These are phyloP conservation scores for Colletotrichum salicis DNA, from an alignment of 2,329 filamentous ascomycete species.

Conservation along the genomic window DNA sequence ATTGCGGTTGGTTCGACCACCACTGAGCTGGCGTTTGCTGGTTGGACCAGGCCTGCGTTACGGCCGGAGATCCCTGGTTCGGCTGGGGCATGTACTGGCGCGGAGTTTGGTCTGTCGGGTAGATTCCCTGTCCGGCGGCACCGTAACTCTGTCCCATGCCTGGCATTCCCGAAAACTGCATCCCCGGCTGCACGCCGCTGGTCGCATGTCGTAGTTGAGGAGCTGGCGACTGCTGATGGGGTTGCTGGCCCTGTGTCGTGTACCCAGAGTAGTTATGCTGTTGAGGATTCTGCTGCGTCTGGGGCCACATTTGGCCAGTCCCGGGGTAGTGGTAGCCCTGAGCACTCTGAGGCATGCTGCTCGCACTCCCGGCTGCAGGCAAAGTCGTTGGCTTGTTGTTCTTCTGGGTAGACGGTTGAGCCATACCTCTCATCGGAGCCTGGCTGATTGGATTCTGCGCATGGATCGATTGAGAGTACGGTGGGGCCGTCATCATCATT, in stretches of 20 bases:
- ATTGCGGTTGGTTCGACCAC: constrained; percentile 62
- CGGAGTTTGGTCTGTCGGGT: constrained; percentile 70
- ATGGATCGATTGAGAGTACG: constrained; percentile 78
- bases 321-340: constrained; percentile 72
- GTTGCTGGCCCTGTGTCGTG: constrained; percentile 63
- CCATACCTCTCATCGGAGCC: constrained; percentile 76
- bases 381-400: constrained; percentile 73
- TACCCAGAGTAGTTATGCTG: constrained; percentile 62
- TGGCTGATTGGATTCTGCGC: constrained; percentile 78
- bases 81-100: constrained; percentile 76
- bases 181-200: constrained; percentile 64
- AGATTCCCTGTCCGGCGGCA: constrained; percentile 65
- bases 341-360: constrained; percentile 60
- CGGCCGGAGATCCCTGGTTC: constrained; percentile 60
- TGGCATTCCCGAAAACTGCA: constrained; percentile 73
- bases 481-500: constrained; percentile 72
- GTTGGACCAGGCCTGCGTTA: constrained; percentile 64
- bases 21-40: constrained; percentile 72
- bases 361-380: constrained; percentile 55
- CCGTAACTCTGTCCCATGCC: constrained; percentile 68
- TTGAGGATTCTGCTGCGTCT: constrained; percentile 71
- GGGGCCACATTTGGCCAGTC: constrained; percentile 73
- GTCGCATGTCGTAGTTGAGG: constrained; percentile 69
- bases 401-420: constrained; percentile 70
- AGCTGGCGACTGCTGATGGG: constrained; percentile 66